phyloP scores from a whole-genome alignment of 1,284 basidiomycete genomes.

The Ustilago hordei region DNA sequence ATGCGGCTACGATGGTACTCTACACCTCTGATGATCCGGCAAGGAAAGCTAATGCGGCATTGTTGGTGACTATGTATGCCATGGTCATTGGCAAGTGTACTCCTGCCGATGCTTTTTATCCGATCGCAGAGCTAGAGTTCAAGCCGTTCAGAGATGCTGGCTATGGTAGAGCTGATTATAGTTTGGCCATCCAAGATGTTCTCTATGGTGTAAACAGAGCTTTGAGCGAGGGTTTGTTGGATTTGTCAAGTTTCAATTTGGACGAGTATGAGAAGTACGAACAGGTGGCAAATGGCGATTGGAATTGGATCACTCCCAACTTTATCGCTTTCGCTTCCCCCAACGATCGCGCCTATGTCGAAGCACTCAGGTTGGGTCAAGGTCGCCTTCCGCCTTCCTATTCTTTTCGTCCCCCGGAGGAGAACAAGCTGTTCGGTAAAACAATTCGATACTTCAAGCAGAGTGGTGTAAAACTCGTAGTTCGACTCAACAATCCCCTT shows the following conservation, averaged over 20 bases:
- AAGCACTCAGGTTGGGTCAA: slow-evolving; percentile 64
- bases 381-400: slow-evolving; percentile 51
- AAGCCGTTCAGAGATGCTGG: slow-evolving; percentile 93
- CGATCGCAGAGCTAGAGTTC: slow-evolving; percentile 78
- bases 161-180: slow-evolving; percentile 90
- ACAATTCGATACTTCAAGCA: slow-evolving; percentile 92
- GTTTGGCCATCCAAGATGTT: slow-evolving; percentile 85
- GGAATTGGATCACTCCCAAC: slow-evolving; percentile 84
- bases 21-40: slow-evolving; percentile 88
- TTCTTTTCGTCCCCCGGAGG: slow-evolving; percentile 19
- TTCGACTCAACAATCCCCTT: slow-evolving; percentile 92
- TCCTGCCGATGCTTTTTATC: slow-evolving; percentile 95
- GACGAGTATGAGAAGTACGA: slow-evolving; percentile 91
- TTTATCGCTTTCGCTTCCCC: slow-evolving; percentile 92
- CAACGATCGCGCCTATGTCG: slow-evolving; percentile 65
- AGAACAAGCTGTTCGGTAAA: slow-evolving; percentile 71
- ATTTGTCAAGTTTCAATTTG: slow-evolving; percentile 85
- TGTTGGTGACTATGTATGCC: slow-evolving; percentile 87
- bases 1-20: slow-evolving; percentile 82
- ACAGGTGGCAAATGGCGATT: slow-evolving; percentile 78
- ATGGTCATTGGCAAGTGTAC: slow-evolving; percentile 90
- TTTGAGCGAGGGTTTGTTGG: slow-evolving; percentile 85
- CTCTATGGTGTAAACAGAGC: slow-evolving; percentile 96
- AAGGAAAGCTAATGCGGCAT: slow-evolving; percentile 90
- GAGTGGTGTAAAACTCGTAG: slow-evolving; percentile 87